Conservation (phyloP, 305 asterid genomes). For the Fraxinus paxiana region DNA sequence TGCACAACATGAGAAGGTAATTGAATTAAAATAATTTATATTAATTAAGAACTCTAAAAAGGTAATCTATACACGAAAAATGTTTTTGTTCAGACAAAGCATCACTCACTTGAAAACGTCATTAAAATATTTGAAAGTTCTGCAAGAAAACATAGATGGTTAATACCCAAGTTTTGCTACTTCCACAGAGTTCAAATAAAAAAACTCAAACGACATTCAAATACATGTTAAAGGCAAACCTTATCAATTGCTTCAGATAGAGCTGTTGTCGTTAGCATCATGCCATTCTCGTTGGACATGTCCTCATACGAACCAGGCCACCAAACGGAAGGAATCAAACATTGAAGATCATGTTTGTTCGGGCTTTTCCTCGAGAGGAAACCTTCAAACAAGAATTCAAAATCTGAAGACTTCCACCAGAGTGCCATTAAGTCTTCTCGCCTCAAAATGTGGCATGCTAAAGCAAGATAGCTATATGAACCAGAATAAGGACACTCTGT, state of each 20-base stretch:
- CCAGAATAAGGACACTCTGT: conserved; percentile 90
- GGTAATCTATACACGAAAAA: not conserved
- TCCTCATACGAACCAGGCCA: conserved; percentile 94
- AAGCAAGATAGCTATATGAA: conserved; percentile 74
- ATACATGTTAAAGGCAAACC: conserved; percentile 39
- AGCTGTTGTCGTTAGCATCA: conserved; percentile 81
- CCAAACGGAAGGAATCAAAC: conserved; percentile 87
- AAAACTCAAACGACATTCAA: not conserved
- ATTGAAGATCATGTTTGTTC: conserved; percentile 79
- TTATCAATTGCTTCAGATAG: conserved; percentile 72
- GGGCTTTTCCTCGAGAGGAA: conserved; percentile 76
- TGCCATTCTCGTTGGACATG: conserved; percentile 63
- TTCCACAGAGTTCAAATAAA: not conserved
- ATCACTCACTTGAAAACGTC: not conserved
- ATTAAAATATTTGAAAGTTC: not conserved
- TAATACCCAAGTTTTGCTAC: not conserved
- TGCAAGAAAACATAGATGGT: not conserved
- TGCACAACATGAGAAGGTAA: not conserved
- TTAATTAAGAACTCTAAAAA: not conserved
- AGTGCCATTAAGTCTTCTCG: conserved; percentile 76
- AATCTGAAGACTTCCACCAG: conserved; percentile 82
- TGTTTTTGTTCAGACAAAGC: not conserved
- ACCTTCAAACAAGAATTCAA: conserved; percentile 77
- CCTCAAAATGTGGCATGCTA: conserved; percentile 77
- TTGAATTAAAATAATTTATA: not conserved